Conservation (phyloP, 1,139 yeast species). For the Geotrichum europaeum region DNA sequence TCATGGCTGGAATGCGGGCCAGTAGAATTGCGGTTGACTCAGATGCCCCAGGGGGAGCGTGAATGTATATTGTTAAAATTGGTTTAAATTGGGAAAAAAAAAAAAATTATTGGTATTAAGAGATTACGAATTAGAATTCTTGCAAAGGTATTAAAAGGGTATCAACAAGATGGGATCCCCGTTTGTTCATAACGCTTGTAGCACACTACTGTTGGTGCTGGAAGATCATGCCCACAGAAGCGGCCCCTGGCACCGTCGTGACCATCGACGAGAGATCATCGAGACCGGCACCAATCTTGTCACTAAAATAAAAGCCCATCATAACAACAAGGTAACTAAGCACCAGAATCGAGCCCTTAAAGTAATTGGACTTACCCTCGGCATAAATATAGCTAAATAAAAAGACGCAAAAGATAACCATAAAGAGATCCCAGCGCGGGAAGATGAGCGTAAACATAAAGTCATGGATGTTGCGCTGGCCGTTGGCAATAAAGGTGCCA, state of each 20-base stretch:
- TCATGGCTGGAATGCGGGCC: neutral
- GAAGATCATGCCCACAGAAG: neutral
- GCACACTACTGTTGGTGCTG: neutral
- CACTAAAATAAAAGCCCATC: constrained; percentile 73
- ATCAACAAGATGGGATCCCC: too few relatives aligned
- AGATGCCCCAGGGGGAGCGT: neutral
- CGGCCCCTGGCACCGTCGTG: neutral
- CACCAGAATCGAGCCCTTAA: constrained; percentile 86
- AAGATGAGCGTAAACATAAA: constrained; percentile 75
- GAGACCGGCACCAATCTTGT: constrained; percentile 7
- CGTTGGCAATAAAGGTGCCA: neutral
- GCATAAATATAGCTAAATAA: constrained; percentile 91
- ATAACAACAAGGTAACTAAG: constrained; percentile 71
- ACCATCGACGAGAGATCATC: neutral
- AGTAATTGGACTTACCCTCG: constrained; percentile 93
- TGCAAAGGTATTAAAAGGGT: too few relatives aligned
- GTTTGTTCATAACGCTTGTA: neutral
- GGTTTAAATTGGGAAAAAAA: too few relatives aligned
- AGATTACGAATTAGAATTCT: too few relatives aligned
- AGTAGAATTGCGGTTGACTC: neutral
- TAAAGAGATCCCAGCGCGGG: constrained; percentile 94
- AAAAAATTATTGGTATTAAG: too few relatives aligned
- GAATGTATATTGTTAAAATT: too few relatives aligned
- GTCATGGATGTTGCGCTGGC: constrained; percentile 24
- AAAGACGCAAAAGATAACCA: constrained; percentile 78